These are phyloP conservation scores for Globisporangium okanoganense DNA, from an alignment of 352 stramenopile species.

Conservation along the genomic window DNA sequence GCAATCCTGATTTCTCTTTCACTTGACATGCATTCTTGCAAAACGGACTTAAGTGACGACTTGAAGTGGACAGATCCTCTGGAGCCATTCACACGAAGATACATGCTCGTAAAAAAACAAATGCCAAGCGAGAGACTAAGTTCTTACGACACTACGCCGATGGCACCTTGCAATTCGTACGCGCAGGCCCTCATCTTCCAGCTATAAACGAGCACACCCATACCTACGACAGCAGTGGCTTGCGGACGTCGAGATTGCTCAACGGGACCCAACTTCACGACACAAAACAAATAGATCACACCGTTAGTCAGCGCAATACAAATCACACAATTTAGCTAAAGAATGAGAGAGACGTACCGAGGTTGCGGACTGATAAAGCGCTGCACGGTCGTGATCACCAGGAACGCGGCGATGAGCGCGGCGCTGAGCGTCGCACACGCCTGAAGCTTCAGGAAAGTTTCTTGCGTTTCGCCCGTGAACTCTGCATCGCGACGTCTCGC, in stretches of 20 bases:
- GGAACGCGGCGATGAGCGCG: conserved; percentile 22
- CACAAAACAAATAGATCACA: background rate
- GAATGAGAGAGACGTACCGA: background rate
- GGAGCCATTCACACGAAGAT: background rate
- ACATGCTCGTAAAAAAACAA: too few species aligned
- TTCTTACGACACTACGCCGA: too few species aligned
- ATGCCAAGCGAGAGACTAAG: too few species aligned
- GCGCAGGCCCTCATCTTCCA: too few species aligned
- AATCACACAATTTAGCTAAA: background rate
- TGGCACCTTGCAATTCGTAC: too few species aligned
- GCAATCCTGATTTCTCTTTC: conserved; percentile 1
- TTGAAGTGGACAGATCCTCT: conserved; percentile 1
- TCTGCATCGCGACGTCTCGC: conserved; percentile 29
- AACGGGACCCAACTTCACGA: background rate
- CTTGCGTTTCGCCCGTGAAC: conserved; percentile 17
- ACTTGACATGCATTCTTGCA: background rate
- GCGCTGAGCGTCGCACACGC: conserved; percentile 28
- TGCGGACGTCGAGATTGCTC: background rate
- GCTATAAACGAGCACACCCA: background rate
- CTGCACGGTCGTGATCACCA: conserved; percentile 24
- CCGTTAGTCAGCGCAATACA: background rate
- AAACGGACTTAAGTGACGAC: background rate
- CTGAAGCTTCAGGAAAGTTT: conserved; percentile 39
- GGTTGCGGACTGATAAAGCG: conserved; percentile 16
- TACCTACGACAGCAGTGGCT: conserved; percentile 10